Evolutionary conservation across 2,329 filamentous ascomycete genomes (phyloP).

Genomic region (Cladorrhinum sp.): DNA sequence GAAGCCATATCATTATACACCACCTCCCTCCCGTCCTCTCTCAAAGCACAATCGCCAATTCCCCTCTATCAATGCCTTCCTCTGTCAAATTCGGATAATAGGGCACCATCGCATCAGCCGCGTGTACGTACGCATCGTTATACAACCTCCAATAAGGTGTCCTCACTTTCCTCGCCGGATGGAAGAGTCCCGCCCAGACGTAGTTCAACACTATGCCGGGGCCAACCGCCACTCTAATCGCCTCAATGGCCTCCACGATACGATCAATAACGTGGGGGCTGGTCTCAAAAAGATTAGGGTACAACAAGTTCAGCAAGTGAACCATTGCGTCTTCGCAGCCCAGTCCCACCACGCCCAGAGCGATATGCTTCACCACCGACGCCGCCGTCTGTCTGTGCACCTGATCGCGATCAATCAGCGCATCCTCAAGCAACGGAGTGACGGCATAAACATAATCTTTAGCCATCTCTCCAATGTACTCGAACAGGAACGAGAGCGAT

Average conservation of each 20-base stretch:
- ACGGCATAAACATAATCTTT: constrained; percentile 99
- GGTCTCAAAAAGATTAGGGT: constrained; percentile 96
- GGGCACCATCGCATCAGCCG: constrained; percentile 90
- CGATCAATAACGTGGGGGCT: constrained; percentile 97
- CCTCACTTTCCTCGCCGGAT: constrained; percentile 91
- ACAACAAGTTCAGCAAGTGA: constrained; percentile 91
- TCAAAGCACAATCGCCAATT: constrained; percentile 79
- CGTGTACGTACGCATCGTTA: constrained; percentile 94
- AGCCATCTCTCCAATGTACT: constrained; percentile 99
- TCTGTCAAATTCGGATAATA: constrained; percentile 89
- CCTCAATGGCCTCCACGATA: constrained; percentile 96
- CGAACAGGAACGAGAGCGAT: constrained; percentile 93
- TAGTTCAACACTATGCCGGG: constrained; percentile 95
- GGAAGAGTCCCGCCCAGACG: constrained; percentile 95
- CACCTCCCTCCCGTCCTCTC: not conserved
- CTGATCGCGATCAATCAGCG: constrained; percentile 95
- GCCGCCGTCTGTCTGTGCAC: constrained; percentile 96
- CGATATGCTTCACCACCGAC: constrained; percentile 95
- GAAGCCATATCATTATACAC: too few relatives aligned
- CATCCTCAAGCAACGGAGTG: constrained; percentile 91
- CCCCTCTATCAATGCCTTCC: constrained; percentile 72
- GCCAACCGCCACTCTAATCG: constrained; percentile 88
- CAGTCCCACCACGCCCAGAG: constrained; percentile 92
- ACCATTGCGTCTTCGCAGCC: constrained; percentile 99
- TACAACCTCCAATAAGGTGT: constrained; percentile 95